Percentiles rank a stretch among this genome's conserved stretches.
phyloP scores from a whole-genome alignment of 176 grass and related monocot genomes.

The Melocanna baccifera region DNA sequence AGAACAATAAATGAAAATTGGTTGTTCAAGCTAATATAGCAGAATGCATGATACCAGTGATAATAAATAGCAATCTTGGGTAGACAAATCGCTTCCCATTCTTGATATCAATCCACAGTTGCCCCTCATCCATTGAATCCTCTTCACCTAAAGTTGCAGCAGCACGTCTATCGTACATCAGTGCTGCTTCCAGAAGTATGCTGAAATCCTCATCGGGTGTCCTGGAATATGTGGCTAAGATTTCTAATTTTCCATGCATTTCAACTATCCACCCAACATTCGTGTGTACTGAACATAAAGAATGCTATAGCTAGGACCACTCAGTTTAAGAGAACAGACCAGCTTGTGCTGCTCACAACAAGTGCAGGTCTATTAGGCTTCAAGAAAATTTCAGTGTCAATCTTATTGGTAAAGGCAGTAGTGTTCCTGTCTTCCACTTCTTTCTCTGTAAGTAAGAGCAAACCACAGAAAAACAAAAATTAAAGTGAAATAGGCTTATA shows the following conservation, averaged over 20 bases:
- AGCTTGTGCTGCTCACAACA: constrained; percentile 97
- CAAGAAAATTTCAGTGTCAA: constrained; percentile 48
- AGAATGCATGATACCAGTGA: constrained; percentile 70
- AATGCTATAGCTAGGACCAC: background rate
- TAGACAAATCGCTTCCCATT: constrained; percentile 64
- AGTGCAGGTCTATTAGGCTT: constrained; percentile 81
- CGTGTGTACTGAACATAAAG: background rate
- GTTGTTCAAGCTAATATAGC: constrained; percentile 11
- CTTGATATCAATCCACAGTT: constrained; percentile 75
- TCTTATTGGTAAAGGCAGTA: constrained; percentile 51
- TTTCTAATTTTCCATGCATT: background rate
- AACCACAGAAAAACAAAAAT: background rate
- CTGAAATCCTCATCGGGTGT: constrained; percentile 96
- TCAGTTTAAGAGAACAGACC: constrained; percentile 52
- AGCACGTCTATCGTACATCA: constrained; percentile 94
- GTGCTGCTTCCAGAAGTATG: constrained; percentile 90
- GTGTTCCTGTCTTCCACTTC: constrained; percentile 23
- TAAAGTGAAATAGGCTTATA: constrained; percentile 18
- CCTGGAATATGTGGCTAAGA: constrained; percentile 44
- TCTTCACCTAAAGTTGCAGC: constrained; percentile 73
- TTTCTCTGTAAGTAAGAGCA: constrained; percentile 40
- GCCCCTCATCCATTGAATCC: constrained; percentile 74
- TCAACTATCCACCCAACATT: constrained; percentile 2
- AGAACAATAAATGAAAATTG: constrained; percentile 3
- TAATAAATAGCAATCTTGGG: constrained; percentile 84